Evolutionary conservation across 192 early-diverging fungal genomes (phyloP).

Genomic region (Backusella sp.): DNA sequence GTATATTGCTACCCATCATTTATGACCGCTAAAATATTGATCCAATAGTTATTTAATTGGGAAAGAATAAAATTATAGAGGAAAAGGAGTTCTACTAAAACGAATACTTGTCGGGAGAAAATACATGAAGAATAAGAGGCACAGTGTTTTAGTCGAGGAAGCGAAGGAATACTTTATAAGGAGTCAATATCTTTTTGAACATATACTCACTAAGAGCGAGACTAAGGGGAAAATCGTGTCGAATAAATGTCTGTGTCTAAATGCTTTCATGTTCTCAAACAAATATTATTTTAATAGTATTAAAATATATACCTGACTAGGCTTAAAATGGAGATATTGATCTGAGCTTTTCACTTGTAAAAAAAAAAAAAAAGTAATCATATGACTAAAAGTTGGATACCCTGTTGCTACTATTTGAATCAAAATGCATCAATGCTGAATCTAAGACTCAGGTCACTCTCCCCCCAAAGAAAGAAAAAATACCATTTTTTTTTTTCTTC

Average conservation of each 20-base stretch:
- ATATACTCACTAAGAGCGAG: not conserved
- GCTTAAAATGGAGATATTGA: conserved; percentile 3
- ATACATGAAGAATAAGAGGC: not conserved
- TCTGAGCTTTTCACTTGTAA: not conserved
- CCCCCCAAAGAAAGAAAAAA: not conserved
- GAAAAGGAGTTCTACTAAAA: not conserved
- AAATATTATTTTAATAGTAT: not conserved
- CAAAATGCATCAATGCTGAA: not conserved
- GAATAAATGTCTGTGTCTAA: not conserved
- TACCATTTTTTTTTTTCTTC: not conserved
- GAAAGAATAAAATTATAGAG: not conserved
- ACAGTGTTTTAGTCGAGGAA: not conserved
- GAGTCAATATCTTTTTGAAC: not conserved
- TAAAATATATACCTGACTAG: not conserved
- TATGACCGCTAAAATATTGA: too few species aligned
- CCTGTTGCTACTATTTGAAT: not conserved
- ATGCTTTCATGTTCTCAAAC: not conserved
- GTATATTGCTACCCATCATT: not conserved
- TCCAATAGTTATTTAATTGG: not conserved
- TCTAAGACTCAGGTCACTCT: not conserved
- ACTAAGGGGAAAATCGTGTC: not conserved
- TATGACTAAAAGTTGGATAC: not conserved
- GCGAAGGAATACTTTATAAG: not conserved
- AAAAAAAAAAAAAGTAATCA: not conserved
- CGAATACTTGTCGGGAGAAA: not conserved